Evolutionary conservation across 2,329 filamentous ascomycete genomes (phyloP).

Genomic region (Fusarium hostae): DNA sequence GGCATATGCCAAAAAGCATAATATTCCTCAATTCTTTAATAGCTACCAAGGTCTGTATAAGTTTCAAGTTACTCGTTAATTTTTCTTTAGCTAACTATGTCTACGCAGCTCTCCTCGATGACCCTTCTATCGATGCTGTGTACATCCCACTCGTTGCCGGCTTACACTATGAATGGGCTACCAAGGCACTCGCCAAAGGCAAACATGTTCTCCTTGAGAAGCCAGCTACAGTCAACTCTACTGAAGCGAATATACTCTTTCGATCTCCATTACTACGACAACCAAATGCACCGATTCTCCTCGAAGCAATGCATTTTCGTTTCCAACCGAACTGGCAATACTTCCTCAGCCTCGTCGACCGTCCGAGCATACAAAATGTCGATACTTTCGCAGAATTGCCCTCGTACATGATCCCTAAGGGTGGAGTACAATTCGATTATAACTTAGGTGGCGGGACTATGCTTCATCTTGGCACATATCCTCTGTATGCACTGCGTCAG

Average conservation of each 20-base stretch:
- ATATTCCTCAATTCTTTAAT: not conserved
- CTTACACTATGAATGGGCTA: not conserved
- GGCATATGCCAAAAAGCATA: not conserved
- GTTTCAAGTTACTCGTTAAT: not conserved
- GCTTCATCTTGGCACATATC: not conserved
- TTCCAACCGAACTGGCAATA: slow-evolving; percentile 1
- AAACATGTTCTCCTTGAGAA: not conserved
- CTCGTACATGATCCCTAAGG: not conserved
- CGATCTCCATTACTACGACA: not conserved
- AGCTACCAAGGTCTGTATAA: not conserved
- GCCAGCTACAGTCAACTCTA: not conserved
- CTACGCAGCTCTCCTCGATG: not conserved
- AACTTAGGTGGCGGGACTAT: not conserved
- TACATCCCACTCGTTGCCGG: not conserved
- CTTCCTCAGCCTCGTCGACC: not conserved
- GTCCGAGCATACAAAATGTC: not conserved
- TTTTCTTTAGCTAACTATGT: fast-evolving
- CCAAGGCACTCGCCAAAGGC: not conserved
- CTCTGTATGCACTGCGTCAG: not conserved
- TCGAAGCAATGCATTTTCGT: not conserved
- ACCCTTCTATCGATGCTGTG: not conserved
- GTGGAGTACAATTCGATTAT: not conserved
- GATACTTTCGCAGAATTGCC: fast-evolving
- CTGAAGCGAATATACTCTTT: not conserved
- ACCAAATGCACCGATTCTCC: not conserved